Conservation (phyloP, 2,329 filamentous ascomycete genomes). For the Elsinoe arachidis region DNA sequence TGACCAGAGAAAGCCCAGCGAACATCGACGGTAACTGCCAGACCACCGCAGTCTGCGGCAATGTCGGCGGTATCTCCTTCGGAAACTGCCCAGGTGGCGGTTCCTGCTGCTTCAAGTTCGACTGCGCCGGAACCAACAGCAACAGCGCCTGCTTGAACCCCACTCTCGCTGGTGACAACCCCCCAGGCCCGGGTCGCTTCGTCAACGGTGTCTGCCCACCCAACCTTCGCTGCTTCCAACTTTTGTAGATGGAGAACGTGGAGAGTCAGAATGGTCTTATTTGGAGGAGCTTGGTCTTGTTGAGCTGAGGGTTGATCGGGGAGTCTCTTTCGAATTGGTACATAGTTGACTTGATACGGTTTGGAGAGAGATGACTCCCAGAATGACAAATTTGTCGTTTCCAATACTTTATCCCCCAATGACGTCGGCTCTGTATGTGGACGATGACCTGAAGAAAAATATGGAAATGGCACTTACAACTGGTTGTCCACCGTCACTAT, state of each 20-base stretch:
- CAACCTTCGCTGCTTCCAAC: constrained; percentile 13
- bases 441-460: too few relatives aligned
- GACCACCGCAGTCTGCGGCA: background rate
- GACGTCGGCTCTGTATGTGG: too few relatives aligned
- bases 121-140: constrained; percentile 13
- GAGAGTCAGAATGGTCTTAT: background rate
- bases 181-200: constrained; percentile 10
- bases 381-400: background rate
- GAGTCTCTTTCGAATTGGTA: background rate
- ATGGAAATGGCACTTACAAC: too few relatives aligned
- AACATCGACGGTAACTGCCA: constrained; percentile 11
- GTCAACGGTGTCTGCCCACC: constrained; percentile 12
- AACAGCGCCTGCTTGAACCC: constrained; percentile 15
- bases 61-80: constrained; percentile 4
- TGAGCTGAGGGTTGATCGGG: background rate
- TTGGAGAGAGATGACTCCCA: background rate
- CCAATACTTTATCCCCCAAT: background rate
- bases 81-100: constrained; percentile 11
- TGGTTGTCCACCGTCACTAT: too few relatives aligned
- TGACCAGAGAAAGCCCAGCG: background rate
- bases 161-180: background rate
- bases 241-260: background rate
- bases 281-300: too few relatives aligned
- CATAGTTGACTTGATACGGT: background rate
- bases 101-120: constrained; percentile 12